Evolutionary conservation across 2,329 filamentous ascomycete genomes (phyloP), one percentile per base, ranked within the genome.

Genomic region (Truncatella angustata): DNA sequence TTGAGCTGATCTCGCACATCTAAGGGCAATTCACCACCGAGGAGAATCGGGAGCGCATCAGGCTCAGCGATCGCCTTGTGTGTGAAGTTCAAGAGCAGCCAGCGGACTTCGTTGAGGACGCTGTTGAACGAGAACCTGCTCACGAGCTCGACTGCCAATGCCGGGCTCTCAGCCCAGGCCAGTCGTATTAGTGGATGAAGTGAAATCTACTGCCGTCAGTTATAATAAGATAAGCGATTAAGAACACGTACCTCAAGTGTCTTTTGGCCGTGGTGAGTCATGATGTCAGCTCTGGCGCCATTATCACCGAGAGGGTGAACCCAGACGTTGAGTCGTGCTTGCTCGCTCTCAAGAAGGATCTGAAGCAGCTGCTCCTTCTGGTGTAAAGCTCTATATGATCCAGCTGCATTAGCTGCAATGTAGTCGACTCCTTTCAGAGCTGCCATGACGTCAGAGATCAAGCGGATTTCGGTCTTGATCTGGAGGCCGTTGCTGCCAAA

Each of bases 401-500:
- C 78, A 1, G 74, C 67, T 53, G 73, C 64, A 35, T 77, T 72
- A 1, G 73, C 68, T 4, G 83, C 86, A 32, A 90, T 81, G 54
- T 75, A 76, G 1, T 81, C 76, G 10, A 91, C 80, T 3, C 74
- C 77, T 56, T 85, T 84, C 55, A 99, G 72, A 12, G 85, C 81
- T 10, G 72, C 68, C 45, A 86, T 75, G 32, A 97, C 85, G 65
- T 97, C 91, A 5, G 80, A 79, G 35, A 97, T 80, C 16, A 96
- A 75, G 58, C 88, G 87, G 30, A 91, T 84, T 70, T 99, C 94
- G 0, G 95, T 93, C 74, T 96, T 97, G 48, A 97, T 77, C 66
- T 99, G 94, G 14, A 99, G 74, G 45, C 90, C 82, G 66, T 97
- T 99, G 62, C 93, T 94, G 52, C 94, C 94, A 70, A 94, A 97